A percentile compares a stretch with the other conserved stretches of the same genome.
phyloP scores from a whole-genome alignment of 1,284 basidiomycete species.

The Cryptococcus floricola region DNA sequence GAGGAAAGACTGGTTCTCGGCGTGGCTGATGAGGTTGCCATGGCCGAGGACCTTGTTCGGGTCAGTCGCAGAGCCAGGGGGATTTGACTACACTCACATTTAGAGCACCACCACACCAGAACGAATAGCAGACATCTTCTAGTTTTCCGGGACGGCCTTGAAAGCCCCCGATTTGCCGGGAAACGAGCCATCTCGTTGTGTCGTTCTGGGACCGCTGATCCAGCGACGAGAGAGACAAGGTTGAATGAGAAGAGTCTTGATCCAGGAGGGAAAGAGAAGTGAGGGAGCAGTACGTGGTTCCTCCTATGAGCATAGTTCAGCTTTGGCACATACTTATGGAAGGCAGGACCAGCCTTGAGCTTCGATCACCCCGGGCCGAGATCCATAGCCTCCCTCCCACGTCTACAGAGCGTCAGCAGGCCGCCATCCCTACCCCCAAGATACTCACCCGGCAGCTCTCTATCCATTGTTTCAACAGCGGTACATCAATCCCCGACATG shows the following conservation, averaged over 20 bases:
- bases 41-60: slow-evolving; percentile 62
- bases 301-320: slow-evolving; percentile 56
- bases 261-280: slow-evolving; percentile 63
- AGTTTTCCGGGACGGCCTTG: slow-evolving; percentile 78
- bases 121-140: slow-evolving; percentile 88
- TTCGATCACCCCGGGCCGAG: slow-evolving; percentile 68
- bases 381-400: slow-evolving; percentile 89
- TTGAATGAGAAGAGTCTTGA: background rate
- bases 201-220: background rate
- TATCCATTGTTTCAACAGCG: slow-evolving; percentile 62
- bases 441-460: slow-evolving; percentile 62
- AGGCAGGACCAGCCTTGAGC: slow-evolving; percentile 63
- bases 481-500: slow-evolving; percentile 67
- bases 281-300: slow-evolving; percentile 87
- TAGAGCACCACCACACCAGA: slow-evolving; percentile 82
- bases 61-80: background rate
- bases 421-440: background rate
- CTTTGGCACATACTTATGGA: background rate
- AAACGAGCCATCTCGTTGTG: slow-evolving; percentile 68
- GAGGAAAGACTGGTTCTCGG: slow-evolving; percentile 61
- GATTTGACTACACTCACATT: slow-evolving; percentile 53
- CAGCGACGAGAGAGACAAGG: background rate
- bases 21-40: slow-evolving; percentile 56
- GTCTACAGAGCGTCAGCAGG: slow-evolving; percentile 54
- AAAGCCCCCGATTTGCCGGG: slow-evolving; percentile 77